Conservation (phyloP, 2,329 filamentous ascomycete genomes). For the Parastagonospora nodorum region DNA sequence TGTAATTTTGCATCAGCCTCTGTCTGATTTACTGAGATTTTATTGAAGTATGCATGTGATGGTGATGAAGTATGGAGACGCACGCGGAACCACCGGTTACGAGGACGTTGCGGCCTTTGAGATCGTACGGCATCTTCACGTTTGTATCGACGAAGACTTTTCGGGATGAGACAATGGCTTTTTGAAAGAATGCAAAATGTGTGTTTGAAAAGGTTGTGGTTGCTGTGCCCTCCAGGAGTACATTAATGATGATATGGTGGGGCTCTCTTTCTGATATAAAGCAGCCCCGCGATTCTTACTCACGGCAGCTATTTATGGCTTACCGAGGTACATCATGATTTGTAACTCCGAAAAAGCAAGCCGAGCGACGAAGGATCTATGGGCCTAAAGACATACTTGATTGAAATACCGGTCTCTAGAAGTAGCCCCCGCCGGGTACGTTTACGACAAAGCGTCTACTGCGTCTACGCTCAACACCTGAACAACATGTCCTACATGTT, state of each 20-base stretch:
- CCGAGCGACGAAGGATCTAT: too few species aligned
- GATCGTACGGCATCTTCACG: constrained; percentile 63
- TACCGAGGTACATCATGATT: too few species aligned
- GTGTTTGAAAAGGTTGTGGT: neutral
- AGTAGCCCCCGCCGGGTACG: too few species aligned
- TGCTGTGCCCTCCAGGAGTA: too few species aligned
- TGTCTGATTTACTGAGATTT: neutral
- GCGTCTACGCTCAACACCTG: neutral
- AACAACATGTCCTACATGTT: constrained; percentile 34
- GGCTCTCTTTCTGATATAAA: too few species aligned
- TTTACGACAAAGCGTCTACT: neutral
- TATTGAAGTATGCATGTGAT: neutral
- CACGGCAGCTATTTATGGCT: too few species aligned
- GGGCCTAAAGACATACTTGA: too few species aligned
- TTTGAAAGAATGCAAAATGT: neutral
- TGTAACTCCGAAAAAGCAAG: too few species aligned
- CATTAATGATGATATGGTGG: too few species aligned
- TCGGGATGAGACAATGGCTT: neutral
- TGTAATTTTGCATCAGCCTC: constrained; percentile 25
- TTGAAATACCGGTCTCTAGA: too few species aligned
- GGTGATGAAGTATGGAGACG: constrained; percentile 21
- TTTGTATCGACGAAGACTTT: neutral
- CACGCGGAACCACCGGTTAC: constrained; percentile 69
- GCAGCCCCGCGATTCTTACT: too few species aligned
- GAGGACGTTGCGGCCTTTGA: constrained; percentile 66